Evolutionary conservation across 2,329 filamentous ascomycete species (phyloP), one percentile per base, ranked within the genome.

Genomic region (Purpureocillium takamizusanense): DNA sequence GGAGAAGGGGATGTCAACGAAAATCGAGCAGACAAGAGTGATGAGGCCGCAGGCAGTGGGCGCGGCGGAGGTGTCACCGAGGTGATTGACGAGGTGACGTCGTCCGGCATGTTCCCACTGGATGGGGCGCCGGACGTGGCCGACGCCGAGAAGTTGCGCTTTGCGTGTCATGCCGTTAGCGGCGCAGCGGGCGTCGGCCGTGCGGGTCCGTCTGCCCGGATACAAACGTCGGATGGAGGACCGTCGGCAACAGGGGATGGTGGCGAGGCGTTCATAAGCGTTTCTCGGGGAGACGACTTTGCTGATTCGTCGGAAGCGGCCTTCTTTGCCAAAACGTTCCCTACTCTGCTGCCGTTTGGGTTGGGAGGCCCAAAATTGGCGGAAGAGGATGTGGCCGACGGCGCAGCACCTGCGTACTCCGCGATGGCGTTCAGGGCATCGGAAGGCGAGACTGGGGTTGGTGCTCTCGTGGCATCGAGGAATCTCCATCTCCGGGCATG

Each of bases 321-420:
- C 14, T 44, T 46, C 34, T 46, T 47, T 12, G 41, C 43, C 7
- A 43, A 41, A 33, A 37, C 43, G 14, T 47, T 46, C 10, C 45
- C 43, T 4, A 47, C 31, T 1, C 21, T 44, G 6, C 34, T 46
- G 2, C 43, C 45, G 2, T 39, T 42, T 6, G 45, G 45, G 9
- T 15, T 15, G 4, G 40, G 46, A 2, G 43, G 43, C 1, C 43
- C 43, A 29, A 16, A 36, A 10, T 18, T 33, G 14, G 39, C 33
- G 2, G 35, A 44, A 18, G 42, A 37, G 33, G 29, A 10, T 27
- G 30, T 30, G n/a, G 18, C 14, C 13, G 27, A 28, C 21, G 21
- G 21, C 10, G 21, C 21, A 25, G 21, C 21, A 25, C 21, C 21
- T 25, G 33, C 21, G 10, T 25, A 25, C 21, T 25, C 6, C 21